A percentile compares a stretch with the other conserved stretches of the same genome.
phyloP scores from a whole-genome alignment of 2,329 filamentous ascomycete genomes.

The Sporothrix variecibatus region DNA sequence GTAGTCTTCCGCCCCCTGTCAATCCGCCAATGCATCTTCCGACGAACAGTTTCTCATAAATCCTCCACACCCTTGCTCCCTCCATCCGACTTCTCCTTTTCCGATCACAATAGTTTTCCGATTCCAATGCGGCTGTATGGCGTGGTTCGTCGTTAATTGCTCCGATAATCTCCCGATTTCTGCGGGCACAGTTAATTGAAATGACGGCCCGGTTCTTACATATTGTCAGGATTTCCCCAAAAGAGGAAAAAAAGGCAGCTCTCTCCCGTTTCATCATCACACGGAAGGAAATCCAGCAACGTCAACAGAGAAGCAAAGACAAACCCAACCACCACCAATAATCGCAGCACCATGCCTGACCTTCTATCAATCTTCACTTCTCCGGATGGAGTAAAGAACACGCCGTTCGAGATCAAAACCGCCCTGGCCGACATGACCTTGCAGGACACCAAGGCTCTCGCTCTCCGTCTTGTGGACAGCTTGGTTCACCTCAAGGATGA shows the following conservation, averaged over 20 bases:
- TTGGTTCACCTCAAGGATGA: conserved; percentile 76
- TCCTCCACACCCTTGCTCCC: too few species aligned
- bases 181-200: background rate
- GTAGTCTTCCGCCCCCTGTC: background rate
- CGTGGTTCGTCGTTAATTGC: too few species aligned
- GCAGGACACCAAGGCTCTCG: conserved; percentile 52
- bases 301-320: too few species aligned
- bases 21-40: background rate
- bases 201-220: background rate
- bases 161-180: too few species aligned
- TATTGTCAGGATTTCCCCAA: too few species aligned
- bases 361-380: background rate
- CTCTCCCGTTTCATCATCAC: too few species aligned
- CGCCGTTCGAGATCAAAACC: conserved; percentile 42
- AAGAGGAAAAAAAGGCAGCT: too few species aligned
- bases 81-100: background rate
- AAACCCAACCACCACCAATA: too few species aligned
- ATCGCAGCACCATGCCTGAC: background rate
- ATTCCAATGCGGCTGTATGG: background rate
- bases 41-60: background rate
- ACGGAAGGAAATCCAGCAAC: too few species aligned
- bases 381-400: background rate
- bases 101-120: background rate
- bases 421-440: conserved; percentile 27
- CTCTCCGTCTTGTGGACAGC: conserved; percentile 70